phyloP scores from a whole-genome alignment of 2,329 filamentous ascomycete genomes.

The Aschersonia sp. region DNA sequence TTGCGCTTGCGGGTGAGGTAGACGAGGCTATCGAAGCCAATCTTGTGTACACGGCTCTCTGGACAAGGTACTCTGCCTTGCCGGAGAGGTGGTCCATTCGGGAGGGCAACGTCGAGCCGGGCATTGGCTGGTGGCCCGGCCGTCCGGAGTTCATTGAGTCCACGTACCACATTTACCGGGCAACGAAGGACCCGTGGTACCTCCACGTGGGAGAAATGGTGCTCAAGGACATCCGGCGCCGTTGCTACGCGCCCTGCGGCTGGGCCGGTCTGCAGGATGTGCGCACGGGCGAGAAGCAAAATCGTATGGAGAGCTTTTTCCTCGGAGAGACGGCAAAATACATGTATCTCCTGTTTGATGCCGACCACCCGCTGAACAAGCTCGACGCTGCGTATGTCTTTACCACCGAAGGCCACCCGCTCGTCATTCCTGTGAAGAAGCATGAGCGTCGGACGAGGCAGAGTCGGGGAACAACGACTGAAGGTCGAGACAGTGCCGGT shows the following conservation, averaged over 20 bases:
- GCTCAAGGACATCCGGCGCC: slow-evolving; percentile 68
- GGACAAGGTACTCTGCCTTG: slow-evolving; percentile 86
- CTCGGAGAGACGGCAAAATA: slow-evolving; percentile 95
- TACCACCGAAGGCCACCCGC: slow-evolving; percentile 86
- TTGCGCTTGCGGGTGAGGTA: slow-evolving; percentile 74
- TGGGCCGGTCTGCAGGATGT: slow-evolving; percentile 86
- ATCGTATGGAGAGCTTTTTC: slow-evolving; percentile 99
- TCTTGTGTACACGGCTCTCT: slow-evolving; percentile 79
- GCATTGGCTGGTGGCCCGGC: slow-evolving; percentile 87
- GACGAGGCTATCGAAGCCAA: slow-evolving; percentile 87
- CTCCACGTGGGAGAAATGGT: slow-evolving; percentile 94
- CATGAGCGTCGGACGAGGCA: too few relatives aligned
- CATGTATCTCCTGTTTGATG: slow-evolving; percentile 79
- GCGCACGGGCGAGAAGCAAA: slow-evolving; percentile 67
- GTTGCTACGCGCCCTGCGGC: slow-evolving; percentile 83
- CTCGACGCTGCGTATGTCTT: slow-evolving; percentile 84
- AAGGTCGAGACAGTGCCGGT: too few relatives aligned
- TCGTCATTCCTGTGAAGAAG: slow-evolving; percentile 43
- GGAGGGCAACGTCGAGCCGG: slow-evolving; percentile 70
- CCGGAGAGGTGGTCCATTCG: slow-evolving; percentile 88
- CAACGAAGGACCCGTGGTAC: slow-evolving; percentile 92
- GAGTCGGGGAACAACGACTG: too few relatives aligned
- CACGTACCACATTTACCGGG: slow-evolving; percentile 88
- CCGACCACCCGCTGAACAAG: slow-evolving; percentile 72
- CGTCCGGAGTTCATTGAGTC: slow-evolving; percentile 95